phyloP scores from a whole-genome alignment of 2,329 filamentous ascomycete species.

The Sclerotinia sclerotiorum region DNA sequence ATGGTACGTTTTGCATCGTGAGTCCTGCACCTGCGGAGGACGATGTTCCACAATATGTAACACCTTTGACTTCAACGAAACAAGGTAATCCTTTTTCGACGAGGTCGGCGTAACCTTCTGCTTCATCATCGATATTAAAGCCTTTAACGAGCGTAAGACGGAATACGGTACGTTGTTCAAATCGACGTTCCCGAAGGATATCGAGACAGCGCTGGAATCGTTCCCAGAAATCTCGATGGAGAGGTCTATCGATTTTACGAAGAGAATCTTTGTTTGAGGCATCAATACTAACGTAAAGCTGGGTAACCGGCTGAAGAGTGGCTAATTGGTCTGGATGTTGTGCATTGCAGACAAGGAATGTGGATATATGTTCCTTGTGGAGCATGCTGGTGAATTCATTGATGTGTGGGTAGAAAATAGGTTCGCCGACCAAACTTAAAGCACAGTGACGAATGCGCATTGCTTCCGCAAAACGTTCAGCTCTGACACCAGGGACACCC shows the following conservation, averaged over 20 bases:
- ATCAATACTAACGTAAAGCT: conserved; percentile 95
- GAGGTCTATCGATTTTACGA: conserved; percentile 82
- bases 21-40: conserved; percentile 81
- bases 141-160: conserved; percentile 94
- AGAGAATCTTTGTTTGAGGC: conserved; percentile 87
- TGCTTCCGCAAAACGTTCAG: conserved; percentile 88
- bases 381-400: conserved; percentile 86
- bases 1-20: conserved; percentile 97
- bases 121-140: conserved; percentile 96
- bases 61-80: conserved; percentile 94
- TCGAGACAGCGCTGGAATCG: conserved; percentile 88
- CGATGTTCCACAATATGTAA: conserved; percentile 92
- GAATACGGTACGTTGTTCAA: conserved; percentile 89
- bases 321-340: conserved; percentile 92
- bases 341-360: conserved; percentile 94
- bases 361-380: conserved; percentile 83
- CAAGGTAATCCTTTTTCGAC: conserved; percentile 84
- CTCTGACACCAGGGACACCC: conserved; percentile 86
- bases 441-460: conserved; percentile 94
- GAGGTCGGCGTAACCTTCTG: conserved; percentile 82
- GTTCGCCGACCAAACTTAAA: conserved; percentile 87
- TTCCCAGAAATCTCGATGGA: conserved; percentile 98
- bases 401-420: conserved; percentile 98
- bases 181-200: conserved; percentile 79
- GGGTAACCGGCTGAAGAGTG: conserved; percentile 79